Evolutionary conservation across 345 rosid genomes (phyloP), one percentile per base, ranked within the genome.

Genomic region (Arabidopsis arenosa): DNA sequence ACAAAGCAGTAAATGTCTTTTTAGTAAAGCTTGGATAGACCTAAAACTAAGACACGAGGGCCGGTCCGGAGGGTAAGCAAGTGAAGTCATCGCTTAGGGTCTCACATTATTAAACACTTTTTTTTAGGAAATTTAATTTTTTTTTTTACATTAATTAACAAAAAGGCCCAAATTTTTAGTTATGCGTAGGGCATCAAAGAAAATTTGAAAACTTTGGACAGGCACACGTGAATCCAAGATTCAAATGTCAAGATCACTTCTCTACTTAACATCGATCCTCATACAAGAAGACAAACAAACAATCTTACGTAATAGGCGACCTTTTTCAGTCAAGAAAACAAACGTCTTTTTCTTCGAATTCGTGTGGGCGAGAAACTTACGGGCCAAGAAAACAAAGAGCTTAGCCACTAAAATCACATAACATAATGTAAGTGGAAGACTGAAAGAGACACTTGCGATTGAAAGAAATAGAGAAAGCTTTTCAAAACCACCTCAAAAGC

Each of bases 311-410:
- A 59, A 45, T 35, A 15, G 8, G 4, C 28, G 23, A 39, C 49
- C 7, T 30, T 71, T 72, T 60, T 60, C 51, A 61, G 75, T 72
- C 75, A 72, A 60, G 75, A 72, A 72, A 60, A 59, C 66, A 71
- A 60, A 47, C 5, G 6, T 7, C 69, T 73, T 62, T 59, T 39
- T 15, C n/a, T 18, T 23, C 5, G 5, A 37, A 72, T 39, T 51
- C 49, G 67, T 49, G 68, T 49, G 60, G 60, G 51, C 14, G 13
- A 62, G 53, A 51, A 44, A 56, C 64, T 69, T 69, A 69, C 23
- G 33, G 11, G 37, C 26, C 68, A 72, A 72, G 60, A 72, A 62
- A 72, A 36, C 40, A 48, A 60, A 48, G 64, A 71, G 26, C 67
- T 39, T 47, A 55, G 14, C 75, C 66, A 59, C n/a, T 59, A 14